Evolutionary conservation across 179 eudicot species (phyloP).

Genomic region (Camellia oleifera): DNA sequence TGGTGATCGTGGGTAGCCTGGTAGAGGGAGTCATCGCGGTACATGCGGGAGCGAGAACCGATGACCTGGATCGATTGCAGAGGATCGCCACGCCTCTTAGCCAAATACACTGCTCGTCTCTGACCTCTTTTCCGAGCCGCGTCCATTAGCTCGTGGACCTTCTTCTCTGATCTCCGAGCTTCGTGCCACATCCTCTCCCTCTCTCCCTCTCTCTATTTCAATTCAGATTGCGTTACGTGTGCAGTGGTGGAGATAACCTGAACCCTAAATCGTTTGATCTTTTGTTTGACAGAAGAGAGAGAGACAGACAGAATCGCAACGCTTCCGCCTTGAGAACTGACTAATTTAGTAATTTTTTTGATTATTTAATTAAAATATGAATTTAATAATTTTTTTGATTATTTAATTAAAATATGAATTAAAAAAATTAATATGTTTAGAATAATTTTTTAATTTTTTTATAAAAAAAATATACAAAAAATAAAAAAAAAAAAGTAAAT

Average conservation of each 20-base stretch:
- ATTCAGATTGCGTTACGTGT: neutral
- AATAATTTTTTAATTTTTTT: too few relatives aligned
- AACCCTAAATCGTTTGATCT: too few relatives aligned
- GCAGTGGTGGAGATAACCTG: neutral
- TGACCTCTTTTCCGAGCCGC: constrained; percentile 89
- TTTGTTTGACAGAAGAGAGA: too few relatives aligned
- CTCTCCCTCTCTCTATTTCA: neutral
- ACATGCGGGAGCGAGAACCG: constrained; percentile 64
- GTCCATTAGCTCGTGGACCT: constrained; percentile 98
- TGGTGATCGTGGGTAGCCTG: constrained; percentile 90
- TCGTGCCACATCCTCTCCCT: constrained; percentile 82
- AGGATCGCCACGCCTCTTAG: constrained; percentile 92
- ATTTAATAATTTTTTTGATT: too few relatives aligned
- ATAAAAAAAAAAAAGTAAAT: too few relatives aligned
- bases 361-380: too few relatives aligned
- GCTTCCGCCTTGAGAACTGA: too few relatives aligned
- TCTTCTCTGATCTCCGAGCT: constrained; percentile 94
- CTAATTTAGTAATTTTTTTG: too few relatives aligned
- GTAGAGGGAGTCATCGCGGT: constrained; percentile 77
- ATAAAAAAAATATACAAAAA: too few relatives aligned
- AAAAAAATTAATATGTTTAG: too few relatives aligned
- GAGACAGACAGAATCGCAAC: too few relatives aligned
- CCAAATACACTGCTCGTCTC: constrained; percentile 77
- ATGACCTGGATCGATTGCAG: constrained; percentile 66
- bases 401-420: too few relatives aligned